Evolutionary conservation across 352 stramenopile species (phyloP).

Genomic region (Globisporangium barbulae): DNA sequence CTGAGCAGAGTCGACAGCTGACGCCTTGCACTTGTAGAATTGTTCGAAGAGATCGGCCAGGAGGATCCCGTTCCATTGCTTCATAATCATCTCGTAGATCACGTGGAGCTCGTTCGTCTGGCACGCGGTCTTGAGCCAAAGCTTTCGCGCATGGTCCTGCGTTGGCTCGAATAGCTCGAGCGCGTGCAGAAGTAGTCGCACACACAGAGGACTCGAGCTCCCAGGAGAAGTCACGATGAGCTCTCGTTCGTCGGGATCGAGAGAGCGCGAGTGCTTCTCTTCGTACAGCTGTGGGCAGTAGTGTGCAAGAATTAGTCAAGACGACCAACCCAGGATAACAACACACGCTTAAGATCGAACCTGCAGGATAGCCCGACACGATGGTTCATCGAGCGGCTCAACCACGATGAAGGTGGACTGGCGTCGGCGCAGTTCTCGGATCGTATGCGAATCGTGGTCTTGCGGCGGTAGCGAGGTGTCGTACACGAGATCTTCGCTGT

Average conservation of each 20-base stretch:
- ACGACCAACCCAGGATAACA: not conserved
- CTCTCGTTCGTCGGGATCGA: constrained; percentile 41
- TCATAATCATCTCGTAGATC: constrained; percentile 67
- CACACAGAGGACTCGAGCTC: constrained; percentile 67
- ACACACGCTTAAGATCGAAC: constrained; percentile 20
- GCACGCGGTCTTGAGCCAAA: constrained; percentile 46
- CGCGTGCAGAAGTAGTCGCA: constrained; percentile 58
- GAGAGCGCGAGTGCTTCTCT: constrained; percentile 15
- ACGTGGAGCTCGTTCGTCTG: constrained; percentile 38
- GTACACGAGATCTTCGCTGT: constrained; percentile 64
- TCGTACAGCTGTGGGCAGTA: constrained; percentile 32
- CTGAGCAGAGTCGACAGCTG: not conserved
- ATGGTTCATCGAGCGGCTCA: constrained; percentile 61
- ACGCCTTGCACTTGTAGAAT: constrained; percentile 26
- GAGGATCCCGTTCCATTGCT: constrained; percentile 72
- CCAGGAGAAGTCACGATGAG: constrained; percentile 39
- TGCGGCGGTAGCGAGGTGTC: constrained; percentile 40
- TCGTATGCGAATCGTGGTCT: constrained; percentile 60
- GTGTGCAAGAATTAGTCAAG: no score
- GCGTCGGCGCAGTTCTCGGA: constrained; percentile 65
- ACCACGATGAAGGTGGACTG: constrained; percentile 60
- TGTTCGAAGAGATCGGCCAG: constrained; percentile 50
- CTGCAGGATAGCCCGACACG: constrained; percentile 60
- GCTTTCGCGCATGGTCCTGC: constrained; percentile 21
- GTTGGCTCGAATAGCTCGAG: constrained; percentile 49